Conservation (phyloP, 352 stramenopile genomes). For the Phytophthora megakarya region DNA sequence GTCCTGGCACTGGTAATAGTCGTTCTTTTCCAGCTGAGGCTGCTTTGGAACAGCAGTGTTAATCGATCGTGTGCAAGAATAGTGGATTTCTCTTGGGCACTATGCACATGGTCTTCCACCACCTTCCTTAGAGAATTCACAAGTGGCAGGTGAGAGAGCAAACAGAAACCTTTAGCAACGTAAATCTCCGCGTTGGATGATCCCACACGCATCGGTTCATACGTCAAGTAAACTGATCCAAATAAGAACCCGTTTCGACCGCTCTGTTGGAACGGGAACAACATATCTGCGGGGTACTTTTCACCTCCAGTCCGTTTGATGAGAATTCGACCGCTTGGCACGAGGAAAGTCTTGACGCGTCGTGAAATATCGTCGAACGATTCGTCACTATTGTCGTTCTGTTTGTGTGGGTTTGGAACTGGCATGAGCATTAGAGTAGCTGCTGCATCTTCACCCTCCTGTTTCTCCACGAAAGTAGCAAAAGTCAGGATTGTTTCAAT, state of each 20-base stretch:
- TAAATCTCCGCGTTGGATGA: slow-evolving; percentile 53
- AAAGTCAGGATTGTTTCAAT: slow-evolving; percentile 76
- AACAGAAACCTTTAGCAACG: slow-evolving; percentile 69
- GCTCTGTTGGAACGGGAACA: slow-evolving; percentile 84
- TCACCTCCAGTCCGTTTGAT: slow-evolving; percentile 43
- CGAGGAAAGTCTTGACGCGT: slow-evolving; percentile 74
- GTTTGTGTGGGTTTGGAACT: slow-evolving; percentile 42
- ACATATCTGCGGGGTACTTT: slow-evolving; percentile 49
- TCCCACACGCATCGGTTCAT: slow-evolving; percentile 57
- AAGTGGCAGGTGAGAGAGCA: slow-evolving; percentile 67
- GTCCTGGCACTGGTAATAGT: slow-evolving; percentile 38
- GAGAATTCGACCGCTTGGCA: slow-evolving; percentile 62
- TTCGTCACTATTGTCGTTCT: slow-evolving; percentile 22
- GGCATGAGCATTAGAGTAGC: slow-evolving; percentile 65
- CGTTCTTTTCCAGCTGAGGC: slow-evolving; percentile 41
- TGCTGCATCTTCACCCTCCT: slow-evolving; percentile 41
- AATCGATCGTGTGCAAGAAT: slow-evolving; percentile 58
- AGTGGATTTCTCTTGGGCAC: slow-evolving; percentile 36
- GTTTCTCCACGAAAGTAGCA: slow-evolving; percentile 64
- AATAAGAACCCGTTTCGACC: slow-evolving; percentile 75
- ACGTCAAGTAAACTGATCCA: slow-evolving; percentile 79
- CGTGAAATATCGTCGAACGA: slow-evolving; percentile 60
- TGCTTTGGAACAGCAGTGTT: slow-evolving; percentile 48
- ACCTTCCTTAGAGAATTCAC: slow-evolving; percentile 62
- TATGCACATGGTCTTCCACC: slow-evolving; percentile 60